These are phyloP conservation scores for Lepidium didymum DNA, from an alignment of 345 rosid genomes.

Conservation along the genomic window DNA sequence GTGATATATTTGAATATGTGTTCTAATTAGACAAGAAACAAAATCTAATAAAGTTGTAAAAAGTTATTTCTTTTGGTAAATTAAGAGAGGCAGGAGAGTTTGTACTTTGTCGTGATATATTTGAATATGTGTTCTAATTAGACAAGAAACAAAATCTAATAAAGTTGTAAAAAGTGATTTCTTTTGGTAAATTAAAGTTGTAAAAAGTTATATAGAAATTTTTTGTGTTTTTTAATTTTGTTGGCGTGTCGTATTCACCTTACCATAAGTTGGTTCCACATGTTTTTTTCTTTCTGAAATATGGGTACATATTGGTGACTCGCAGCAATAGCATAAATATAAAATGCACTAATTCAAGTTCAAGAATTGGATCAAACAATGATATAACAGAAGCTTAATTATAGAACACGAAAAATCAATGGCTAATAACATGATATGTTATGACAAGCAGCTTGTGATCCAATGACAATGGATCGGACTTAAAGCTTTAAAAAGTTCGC, in stretches of 20 bases:
- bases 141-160: background rate
- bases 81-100: background rate
- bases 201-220: too few species aligned
- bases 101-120: background rate
- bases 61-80: too few species aligned
- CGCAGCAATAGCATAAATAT: too few species aligned
- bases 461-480: too few species aligned
- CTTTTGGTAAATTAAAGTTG: too few species aligned
- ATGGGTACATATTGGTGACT: too few species aligned
- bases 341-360: too few species aligned
- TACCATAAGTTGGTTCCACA: constrained; percentile 1
- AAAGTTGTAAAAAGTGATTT: background rate
- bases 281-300: background rate
- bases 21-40: background rate
- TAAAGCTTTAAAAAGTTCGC: too few species aligned
- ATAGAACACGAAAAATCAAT: background rate
- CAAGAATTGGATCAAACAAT: too few species aligned
- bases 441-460: too few species aligned
- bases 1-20: background rate
- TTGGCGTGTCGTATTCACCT: background rate
- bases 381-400: too few species aligned
- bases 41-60: background rate
- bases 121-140: background rate
- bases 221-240: background rate
- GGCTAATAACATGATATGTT: background rate